phyloP scores from a whole-genome alignment of 2,329 filamentous ascomycete species.

The Calonectria naviculata region DNA sequence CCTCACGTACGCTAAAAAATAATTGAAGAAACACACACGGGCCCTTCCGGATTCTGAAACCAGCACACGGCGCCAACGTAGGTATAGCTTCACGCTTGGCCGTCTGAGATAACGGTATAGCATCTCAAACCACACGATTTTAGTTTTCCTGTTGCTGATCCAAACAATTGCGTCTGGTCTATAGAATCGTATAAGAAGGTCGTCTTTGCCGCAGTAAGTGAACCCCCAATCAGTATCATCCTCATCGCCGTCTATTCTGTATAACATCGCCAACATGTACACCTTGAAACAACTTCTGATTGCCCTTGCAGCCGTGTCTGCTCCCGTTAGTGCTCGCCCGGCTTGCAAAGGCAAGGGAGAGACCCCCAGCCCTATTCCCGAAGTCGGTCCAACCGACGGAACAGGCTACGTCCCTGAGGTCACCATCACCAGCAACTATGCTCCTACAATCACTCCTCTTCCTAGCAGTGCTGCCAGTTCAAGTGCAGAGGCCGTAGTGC shows the following conservation, averaged over 20 bases:
- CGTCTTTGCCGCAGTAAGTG: background rate
- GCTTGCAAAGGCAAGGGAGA: background rate
- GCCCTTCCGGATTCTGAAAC: slow-evolving; percentile 6
- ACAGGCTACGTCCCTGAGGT: background rate
- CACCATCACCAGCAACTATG: background rate
- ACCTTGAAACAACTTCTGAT: background rate
- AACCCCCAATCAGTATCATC: background rate
- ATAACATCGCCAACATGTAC: background rate
- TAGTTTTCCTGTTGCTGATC: background rate
- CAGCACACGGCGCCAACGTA: background rate
- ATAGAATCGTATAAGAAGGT: background rate
- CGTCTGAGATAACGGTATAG: slow-evolving; percentile 2
- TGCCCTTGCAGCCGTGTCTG: background rate
- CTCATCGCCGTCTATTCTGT: background rate
- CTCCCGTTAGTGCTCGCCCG: background rate
- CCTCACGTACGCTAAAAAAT: background rate
- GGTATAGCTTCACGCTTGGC: background rate
- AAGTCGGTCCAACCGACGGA: background rate
- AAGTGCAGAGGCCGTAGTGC: background rate
- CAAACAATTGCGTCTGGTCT: background rate
- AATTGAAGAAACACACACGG: background rate
- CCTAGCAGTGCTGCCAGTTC: background rate
- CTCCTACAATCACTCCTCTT: background rate
- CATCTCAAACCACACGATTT: background rate
- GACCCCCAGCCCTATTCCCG: background rate